phyloP scores from a whole-genome alignment of 2,329 filamentous ascomycete genomes.

The Ciborinia camelliae region DNA sequence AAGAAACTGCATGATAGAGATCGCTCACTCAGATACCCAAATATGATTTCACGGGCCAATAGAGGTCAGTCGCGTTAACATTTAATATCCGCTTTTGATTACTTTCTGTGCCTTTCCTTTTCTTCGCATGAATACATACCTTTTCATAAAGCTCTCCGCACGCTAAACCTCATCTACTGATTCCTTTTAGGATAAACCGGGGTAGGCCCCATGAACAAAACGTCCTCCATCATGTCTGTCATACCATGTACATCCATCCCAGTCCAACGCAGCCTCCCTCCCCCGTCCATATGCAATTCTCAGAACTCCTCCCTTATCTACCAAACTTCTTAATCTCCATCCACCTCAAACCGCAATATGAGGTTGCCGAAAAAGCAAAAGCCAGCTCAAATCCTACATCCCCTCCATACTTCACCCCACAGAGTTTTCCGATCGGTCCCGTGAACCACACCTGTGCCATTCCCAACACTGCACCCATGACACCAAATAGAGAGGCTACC shows the following conservation, averaged over 20 bases:
- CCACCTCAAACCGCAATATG: slow-evolving; percentile 47
- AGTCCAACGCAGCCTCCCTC: no score
- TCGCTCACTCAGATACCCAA: background rate
- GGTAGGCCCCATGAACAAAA: background rate
- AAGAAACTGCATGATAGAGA: background rate
- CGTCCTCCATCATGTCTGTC: background rate
- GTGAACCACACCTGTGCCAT: slow-evolving; percentile 70
- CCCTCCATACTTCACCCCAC: slow-evolving; percentile 42
- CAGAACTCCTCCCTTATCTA: slow-evolving; percentile 33
- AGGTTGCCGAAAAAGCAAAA: slow-evolving; percentile 55
- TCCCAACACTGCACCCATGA: slow-evolving; percentile 63
- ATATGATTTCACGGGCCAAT: background rate
- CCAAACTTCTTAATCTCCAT: slow-evolving; percentile 43
- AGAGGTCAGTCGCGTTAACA: background rate
- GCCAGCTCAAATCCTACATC: slow-evolving; percentile 64
- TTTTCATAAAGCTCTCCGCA: background rate
- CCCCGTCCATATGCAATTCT: background rate
- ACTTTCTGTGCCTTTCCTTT: background rate
- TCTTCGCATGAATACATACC: background rate
- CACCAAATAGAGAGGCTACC: slow-evolving; percentile 59
- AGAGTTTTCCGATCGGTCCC: slow-evolving; percentile 58
- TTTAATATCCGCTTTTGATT: background rate
- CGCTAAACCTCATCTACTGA: background rate
- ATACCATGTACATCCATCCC: background rate
- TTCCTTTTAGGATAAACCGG: background rate